Base-by-base conservation (phyloP, 108 stramenopile genomes). In the Pseudonitzschia multistriata region DNA sequence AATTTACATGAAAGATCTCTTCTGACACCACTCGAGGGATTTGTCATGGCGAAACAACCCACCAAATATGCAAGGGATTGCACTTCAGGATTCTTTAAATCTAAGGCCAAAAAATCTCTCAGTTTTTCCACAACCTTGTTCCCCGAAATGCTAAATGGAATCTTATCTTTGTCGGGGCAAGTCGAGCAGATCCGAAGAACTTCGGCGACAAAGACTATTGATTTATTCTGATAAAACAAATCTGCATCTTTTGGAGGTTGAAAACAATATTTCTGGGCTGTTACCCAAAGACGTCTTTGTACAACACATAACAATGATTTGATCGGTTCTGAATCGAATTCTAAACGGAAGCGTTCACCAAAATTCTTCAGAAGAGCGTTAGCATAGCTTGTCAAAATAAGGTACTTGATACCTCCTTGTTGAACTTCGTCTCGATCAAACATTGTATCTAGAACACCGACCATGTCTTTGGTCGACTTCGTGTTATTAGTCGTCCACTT, bases 41-140 rank as follows among this genome's bases (percentile, higher is more conserved):
- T 57, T 1, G 45, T 21, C 35, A 62, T 22, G 1, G 59, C 69
- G 47, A 66, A 36, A 35, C 66, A 66, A 28, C 57, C 67, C 37
- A 79, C 47, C 37, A 67, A 33, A 65, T 79, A 72, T 0, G 54
- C 25, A 59, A 59, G 11, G 3, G 57, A 35, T 33, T 7, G 33
- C 29, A 33, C 1, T 59, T 13, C 57, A 17, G 29, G 34, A 15
- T 59, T 1, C 28, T 30, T 33, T 4, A 7, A 15, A 35, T 59
- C 57, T 10, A 30, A 11, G 2, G 31, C 29, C 57, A 35, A 34
- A 30, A 30, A 19, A 59, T 33, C 31, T 14, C 57, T 59, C 57
- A 59, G 57, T 29, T 33, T 59, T 11, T 4, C 14, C 10, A 35
- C 57, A 59, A 59, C 35, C 36, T 59, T 59, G 57, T 17, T 34